A percentile compares a stretch with the other conserved stretches of the same genome.
Evolutionary conservation across 2,329 filamentous ascomycete species (phyloP).

Genomic region (Paraphaeosphaeria minitans): DNA sequence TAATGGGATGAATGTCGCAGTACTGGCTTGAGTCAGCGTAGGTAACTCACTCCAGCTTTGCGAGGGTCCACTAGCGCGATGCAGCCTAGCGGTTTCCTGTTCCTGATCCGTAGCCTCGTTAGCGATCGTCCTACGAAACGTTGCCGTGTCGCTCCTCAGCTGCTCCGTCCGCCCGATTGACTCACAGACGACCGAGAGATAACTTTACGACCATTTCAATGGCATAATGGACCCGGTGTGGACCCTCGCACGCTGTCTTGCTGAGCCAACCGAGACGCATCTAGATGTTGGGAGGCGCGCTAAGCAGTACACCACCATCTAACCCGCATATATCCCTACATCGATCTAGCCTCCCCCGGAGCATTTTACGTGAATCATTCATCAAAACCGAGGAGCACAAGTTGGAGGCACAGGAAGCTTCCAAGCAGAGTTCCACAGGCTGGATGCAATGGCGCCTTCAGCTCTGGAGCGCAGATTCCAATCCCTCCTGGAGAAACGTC

Average conservation of each 20-base stretch:
- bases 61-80: conserved; percentile 7
- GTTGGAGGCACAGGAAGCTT: neutral
- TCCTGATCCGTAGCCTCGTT: conserved; percentile 4
- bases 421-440: neutral
- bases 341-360: conserved; percentile 1
- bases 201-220: neutral
- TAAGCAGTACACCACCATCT: conserved; percentile 2
- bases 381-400: neutral
- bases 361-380: conserved; percentile 4
- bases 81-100: conserved; percentile 12
- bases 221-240: neutral
- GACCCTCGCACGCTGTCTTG: neutral
- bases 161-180: neutral
- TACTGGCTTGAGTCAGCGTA: neutral
- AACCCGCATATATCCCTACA: neutral
- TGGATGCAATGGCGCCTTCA: neutral
- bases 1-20: neutral
- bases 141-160: neutral
- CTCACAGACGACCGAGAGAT: neutral
- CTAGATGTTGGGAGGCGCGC: conserved; percentile 4
- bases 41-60: neutral
- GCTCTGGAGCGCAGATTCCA: conserved; percentile 32
- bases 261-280: neutral
- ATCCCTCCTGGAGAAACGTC: conserved; percentile 48
- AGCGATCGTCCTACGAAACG: neutral